Evolutionary conservation across 2,329 filamentous ascomycete genomes (phyloP).

Genomic region (Trichoderma sp.): DNA sequence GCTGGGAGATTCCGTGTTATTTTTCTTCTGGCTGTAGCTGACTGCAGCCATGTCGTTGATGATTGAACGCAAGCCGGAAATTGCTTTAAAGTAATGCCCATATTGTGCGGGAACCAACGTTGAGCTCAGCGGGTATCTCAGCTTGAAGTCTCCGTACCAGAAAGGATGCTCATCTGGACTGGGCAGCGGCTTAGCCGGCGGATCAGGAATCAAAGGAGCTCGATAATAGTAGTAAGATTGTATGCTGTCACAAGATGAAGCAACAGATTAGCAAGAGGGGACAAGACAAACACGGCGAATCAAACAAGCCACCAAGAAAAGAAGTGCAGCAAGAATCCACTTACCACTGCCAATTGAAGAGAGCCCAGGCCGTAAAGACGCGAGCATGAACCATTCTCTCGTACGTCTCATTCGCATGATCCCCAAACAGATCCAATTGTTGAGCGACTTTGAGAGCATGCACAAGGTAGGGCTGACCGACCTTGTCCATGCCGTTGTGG

Average conservation of each 20-base stretch:
- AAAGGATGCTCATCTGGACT: slow-evolving; percentile 23
- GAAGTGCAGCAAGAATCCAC: neutral
- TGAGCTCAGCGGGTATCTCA: slow-evolving; percentile 31
- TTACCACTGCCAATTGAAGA: slow-evolving; percentile 36
- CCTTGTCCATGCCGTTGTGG: slow-evolving; percentile 34
- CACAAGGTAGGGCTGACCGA: slow-evolving; percentile 33
- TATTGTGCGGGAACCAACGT: slow-evolving; percentile 26
- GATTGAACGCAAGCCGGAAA: slow-evolving; percentile 30
- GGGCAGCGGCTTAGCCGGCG: slow-evolving; percentile 30
- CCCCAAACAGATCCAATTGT: slow-evolving; percentile 31
- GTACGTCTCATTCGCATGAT: neutral
- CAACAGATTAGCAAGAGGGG: neutral
- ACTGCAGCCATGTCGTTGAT: slow-evolving; percentile 29
- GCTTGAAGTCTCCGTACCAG: slow-evolving; percentile 34
- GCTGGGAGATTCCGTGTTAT: slow-evolving; percentile 1
- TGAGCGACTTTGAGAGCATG: slow-evolving; percentile 33
- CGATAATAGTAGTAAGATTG: slow-evolving; percentile 17
- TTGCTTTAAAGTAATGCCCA: slow-evolving; percentile 30
- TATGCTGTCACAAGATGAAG: neutral
- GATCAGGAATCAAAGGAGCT: slow-evolving; percentile 27
- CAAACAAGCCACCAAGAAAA: neutral
- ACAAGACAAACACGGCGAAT: neutral
- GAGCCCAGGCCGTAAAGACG: slow-evolving; percentile 35
- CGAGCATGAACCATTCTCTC: slow-evolving; percentile 16
- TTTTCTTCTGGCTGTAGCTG: neutral